Evolutionary conservation across 1,284 basidiomycete species (phyloP).

Genomic region (Sanguinoderma infundibulare): DNA sequence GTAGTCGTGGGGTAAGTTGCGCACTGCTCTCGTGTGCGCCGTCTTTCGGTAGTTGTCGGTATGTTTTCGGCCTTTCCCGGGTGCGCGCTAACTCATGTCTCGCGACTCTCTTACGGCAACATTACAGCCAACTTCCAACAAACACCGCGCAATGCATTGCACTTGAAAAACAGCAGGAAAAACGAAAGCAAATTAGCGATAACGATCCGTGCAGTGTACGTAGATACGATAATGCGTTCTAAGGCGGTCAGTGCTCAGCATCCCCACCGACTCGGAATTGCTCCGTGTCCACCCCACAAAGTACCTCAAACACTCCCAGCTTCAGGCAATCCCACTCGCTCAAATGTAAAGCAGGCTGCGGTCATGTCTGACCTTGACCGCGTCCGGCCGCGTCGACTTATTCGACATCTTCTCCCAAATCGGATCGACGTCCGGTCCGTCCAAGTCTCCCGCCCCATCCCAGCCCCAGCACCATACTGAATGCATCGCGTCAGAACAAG

Average conservation of each 20-base stretch:
- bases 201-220: conserved; percentile 15
- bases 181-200: conserved; percentile 10
- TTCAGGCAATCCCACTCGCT: too few relatives aligned
- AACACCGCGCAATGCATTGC: background rate
- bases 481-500: background rate
- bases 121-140: background rate
- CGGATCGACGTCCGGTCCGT: conserved; percentile 93
- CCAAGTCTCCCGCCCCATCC: conserved; percentile 96
- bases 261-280: background rate
- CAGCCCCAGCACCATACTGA: conserved; percentile 98
- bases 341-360: conserved; percentile 45
- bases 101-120: too few relatives aligned
- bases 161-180: background rate
- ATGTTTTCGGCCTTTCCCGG: too few relatives aligned
- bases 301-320: background rate
- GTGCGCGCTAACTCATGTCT: too few relatives aligned
- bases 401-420: conserved; percentile 90
- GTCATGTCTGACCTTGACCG: conserved; percentile 79
- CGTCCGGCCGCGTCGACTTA: conserved; percentile 58
- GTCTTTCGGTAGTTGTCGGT: too few relatives aligned
- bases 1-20: too few relatives aligned
- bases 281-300: background rate
- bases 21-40: too few relatives aligned
- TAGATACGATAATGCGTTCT: conserved; percentile 23
- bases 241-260: background rate